Evolutionary conservation across 2,329 filamentous ascomycete genomes (phyloP), one percentile per base, ranked within the genome.

Genomic region (Microascus cirrosus): DNA sequence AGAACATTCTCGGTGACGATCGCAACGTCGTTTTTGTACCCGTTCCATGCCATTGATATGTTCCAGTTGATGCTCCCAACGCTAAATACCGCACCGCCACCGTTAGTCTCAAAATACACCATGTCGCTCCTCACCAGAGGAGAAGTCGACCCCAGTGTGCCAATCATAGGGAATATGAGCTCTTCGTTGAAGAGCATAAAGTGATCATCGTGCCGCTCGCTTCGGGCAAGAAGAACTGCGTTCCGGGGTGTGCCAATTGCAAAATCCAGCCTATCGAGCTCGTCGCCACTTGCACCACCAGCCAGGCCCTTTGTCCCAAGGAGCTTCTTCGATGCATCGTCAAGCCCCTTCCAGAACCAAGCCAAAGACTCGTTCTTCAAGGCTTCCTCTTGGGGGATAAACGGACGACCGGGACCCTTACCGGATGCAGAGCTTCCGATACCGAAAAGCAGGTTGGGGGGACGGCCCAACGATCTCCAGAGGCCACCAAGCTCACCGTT

Each of bases 211-310:
- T 64, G 62, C 15, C 61, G 42, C 13, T 55, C 56, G 53, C 60
- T 65, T 7, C 65, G 63, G 22, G 65, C 65, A 20, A 70, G 55
- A 7, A 70, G 52, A 2, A 69, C 59, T 2, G 65, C 62, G 57
- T 70, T 66, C 3, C 57, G 25, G 1, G 70, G 69, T n/a, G 65
- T 68, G 1, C 69, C 69, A n/a, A 66, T 61, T 7, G 48, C 58
- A 56, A 64, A 62, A 55, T 71, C 69, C 20, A 68, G 58, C 6
- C 67, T 62, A 60, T 71, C 70, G 54, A 71, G 67, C 60, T 72
- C 69, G 42, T 72, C 69, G 15, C 68, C 69, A 53, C 63, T 65
- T 8, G 67, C 68, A 20, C 68, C 66, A 18, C 67, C 67, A 1
- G 65, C 67, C 12, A 71, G 65, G 4, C 64, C 62, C 13, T 64